Percentiles rank a stretch among this genome's conserved stretches.
Conservation (phyloP, 768 basidiomycete species). For the Russula sp. region DNA sequence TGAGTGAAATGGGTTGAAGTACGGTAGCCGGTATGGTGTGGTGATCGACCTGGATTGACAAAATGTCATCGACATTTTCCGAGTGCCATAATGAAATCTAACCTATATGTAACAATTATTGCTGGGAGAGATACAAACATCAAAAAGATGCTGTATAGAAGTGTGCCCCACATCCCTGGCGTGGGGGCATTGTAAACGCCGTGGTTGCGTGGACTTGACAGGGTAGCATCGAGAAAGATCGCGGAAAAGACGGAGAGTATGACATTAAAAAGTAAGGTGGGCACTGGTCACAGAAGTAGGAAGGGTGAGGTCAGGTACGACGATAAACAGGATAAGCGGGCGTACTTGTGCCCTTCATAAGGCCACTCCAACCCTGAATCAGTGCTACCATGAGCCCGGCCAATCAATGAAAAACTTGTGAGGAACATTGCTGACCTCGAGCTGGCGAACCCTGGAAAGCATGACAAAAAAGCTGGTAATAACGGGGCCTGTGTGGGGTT, state of each 20-base stretch:
- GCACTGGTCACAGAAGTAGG: slow-evolving; percentile 42
- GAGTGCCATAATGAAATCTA: slow-evolving; percentile 31
- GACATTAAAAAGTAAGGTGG: slow-evolving; percentile 47
- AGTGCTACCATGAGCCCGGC: slow-evolving; percentile 21
- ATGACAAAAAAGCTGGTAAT: slow-evolving; percentile 73
- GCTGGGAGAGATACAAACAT: slow-evolving; percentile 68
- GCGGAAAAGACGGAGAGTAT: slow-evolving; percentile 58
- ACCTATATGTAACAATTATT: slow-evolving; percentile 76
- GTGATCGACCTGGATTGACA: slow-evolving; percentile 61
- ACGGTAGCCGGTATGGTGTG: slow-evolving; percentile 74
- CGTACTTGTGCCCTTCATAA: slow-evolving; percentile 76
- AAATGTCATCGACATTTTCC: background rate
- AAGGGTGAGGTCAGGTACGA: slow-evolving; percentile 34
- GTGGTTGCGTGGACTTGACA: slow-evolving; percentile 48
- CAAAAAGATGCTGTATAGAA: slow-evolving; percentile 61
- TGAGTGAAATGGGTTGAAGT: slow-evolving; percentile 53
- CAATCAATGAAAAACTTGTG: slow-evolving; percentile 6
- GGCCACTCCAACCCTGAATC: slow-evolving; percentile 58
- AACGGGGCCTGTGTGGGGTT: slow-evolving; percentile 71
- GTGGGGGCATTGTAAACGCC: slow-evolving; percentile 64
- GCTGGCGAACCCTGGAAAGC: slow-evolving; percentile 62
- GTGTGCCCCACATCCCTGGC: slow-evolving; percentile 55
- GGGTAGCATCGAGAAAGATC: slow-evolving; percentile 54
- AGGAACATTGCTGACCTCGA: slow-evolving; percentile 54
- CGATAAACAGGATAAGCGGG: background rate